These are phyloP conservation scores for Fraxinus floribunda DNA, from an alignment of 305 asterid species.

Conservation along the genomic window DNA sequence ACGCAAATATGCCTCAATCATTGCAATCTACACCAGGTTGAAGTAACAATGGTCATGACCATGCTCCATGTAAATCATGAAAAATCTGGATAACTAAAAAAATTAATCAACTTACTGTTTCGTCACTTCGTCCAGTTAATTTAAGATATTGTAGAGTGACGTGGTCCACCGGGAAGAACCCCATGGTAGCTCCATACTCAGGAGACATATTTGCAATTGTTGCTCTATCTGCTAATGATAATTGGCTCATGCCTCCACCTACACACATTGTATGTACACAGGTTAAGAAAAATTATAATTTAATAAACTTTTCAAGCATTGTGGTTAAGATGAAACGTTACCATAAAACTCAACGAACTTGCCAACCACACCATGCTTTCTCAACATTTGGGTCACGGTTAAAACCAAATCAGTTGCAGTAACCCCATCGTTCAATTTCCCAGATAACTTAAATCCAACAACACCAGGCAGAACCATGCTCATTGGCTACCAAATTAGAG, in stretches of 20 bases:
- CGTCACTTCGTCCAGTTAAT: constrained; percentile 82
- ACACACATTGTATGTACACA: not conserved
- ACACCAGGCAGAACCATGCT: constrained; percentile 90
- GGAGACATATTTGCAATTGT: constrained; percentile 95
- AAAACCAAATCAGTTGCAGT: constrained; percentile 84
- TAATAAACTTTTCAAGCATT: constrained; percentile 13
- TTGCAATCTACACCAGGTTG: constrained; percentile 51
- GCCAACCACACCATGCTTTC: constrained; percentile 83
- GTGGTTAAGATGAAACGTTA: constrained; percentile 24
- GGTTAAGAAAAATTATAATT: not conserved
- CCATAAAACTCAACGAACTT: constrained; percentile 77
- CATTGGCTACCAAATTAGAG: constrained; percentile 51
- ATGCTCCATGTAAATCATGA: not conserved
- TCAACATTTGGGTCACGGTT: constrained; percentile 75
- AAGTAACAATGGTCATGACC: constrained; percentile 10
- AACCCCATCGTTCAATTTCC: constrained; percentile 63
- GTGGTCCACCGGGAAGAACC: constrained; percentile 88
- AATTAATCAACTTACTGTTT: constrained; percentile 33
- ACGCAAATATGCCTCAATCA: constrained; percentile 82
- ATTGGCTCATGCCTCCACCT: constrained; percentile 69
- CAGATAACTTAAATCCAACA: constrained; percentile 68
- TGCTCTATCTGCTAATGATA: constrained; percentile 83
- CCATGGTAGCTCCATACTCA: constrained; percentile 95
- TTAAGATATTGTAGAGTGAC: constrained; percentile 73
- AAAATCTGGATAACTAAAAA: not conserved